Evolutionary conservation across 78 protist genomes (phyloP).

Genomic region (Carpediemonas membranifera): DNA sequence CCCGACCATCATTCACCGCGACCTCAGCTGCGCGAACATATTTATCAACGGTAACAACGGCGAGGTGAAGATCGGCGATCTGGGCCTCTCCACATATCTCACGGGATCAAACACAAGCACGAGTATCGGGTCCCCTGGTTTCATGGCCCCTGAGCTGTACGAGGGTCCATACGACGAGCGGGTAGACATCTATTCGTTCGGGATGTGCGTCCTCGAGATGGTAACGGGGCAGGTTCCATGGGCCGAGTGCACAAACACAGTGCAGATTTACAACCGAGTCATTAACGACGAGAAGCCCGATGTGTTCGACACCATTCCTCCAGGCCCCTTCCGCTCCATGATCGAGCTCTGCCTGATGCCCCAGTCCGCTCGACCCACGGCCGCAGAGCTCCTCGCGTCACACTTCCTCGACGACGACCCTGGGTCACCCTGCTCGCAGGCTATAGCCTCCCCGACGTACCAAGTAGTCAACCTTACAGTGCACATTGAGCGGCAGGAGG

Average conservation of each 20-base stretch:
- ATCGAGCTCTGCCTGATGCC: too few species aligned
- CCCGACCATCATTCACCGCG: conserved; percentile 54
- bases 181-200: conserved; percentile 82
- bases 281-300: too few species aligned
- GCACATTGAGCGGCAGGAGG: too few species aligned
- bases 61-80: conserved; percentile 76
- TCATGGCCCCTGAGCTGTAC: conserved; percentile 87
- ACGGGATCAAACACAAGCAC: neutral
- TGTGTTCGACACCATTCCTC: too few species aligned
- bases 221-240: conserved; percentile 6
- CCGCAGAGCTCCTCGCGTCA: neutral
- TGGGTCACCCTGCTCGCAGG: too few species aligned
- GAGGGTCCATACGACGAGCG: neutral
- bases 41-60: conserved; percentile 72
- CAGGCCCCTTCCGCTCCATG: too few species aligned
- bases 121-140: too few species aligned
- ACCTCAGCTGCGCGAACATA: conserved; percentile 85
- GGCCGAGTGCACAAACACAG: too few species aligned
- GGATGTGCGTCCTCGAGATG: conserved; percentile 86
- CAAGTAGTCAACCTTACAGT: too few species aligned
- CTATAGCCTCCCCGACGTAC: too few species aligned
- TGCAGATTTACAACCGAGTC: too few species aligned
- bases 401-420: neutral
- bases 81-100: conserved; percentile 61
- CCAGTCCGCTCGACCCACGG: too few species aligned